Evolutionary conservation across 176 grass and related monocot genomes (phyloP).

Genomic region (Leersia perrieri): DNA sequence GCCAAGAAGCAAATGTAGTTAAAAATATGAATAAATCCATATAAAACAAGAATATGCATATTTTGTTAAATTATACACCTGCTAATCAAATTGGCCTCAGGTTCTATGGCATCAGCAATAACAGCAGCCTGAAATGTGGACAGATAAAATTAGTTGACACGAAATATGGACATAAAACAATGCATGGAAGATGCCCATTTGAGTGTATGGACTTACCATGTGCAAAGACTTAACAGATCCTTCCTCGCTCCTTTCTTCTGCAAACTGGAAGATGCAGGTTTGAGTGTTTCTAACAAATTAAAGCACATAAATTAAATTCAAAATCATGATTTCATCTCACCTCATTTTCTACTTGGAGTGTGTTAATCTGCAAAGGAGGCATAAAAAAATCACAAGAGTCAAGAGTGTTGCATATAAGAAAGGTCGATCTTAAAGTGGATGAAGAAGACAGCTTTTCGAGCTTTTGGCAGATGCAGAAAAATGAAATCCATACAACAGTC

Average conservation of each 20-base stretch:
- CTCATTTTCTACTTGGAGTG: constrained; percentile 70
- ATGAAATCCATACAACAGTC: constrained; percentile 18
- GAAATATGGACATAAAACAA: constrained; percentile 20
- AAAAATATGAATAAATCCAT: constrained; percentile 9
- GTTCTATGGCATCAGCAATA: constrained; percentile 50
- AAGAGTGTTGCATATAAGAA: background rate
- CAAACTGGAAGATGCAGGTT: constrained; percentile 51
- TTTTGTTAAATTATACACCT: constrained; percentile 45
- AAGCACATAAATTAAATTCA: constrained; percentile 19
- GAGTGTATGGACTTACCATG: constrained; percentile 56
- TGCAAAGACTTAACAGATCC: constrained; percentile 54
- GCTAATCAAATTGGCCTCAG: constrained; percentile 45
- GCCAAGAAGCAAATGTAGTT: constrained; percentile 40
- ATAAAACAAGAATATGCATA: constrained; percentile 12
- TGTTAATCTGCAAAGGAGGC: constrained; percentile 60
- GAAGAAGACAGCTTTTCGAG: background rate
- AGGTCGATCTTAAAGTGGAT: constrained; percentile 4
- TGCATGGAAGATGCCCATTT: background rate
- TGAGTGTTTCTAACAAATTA: constrained; percentile 32
- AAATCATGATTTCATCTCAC: constrained; percentile 44
- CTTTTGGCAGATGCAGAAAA: constrained; percentile 13
- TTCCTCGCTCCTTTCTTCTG: constrained; percentile 77
- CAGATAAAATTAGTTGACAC: constrained; percentile 15
- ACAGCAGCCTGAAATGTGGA: constrained; percentile 45
- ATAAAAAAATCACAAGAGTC: constrained; percentile 16